phyloP scores from a whole-genome alignment of 148 eudicot species.

The Chenopodium formosanum region DNA sequence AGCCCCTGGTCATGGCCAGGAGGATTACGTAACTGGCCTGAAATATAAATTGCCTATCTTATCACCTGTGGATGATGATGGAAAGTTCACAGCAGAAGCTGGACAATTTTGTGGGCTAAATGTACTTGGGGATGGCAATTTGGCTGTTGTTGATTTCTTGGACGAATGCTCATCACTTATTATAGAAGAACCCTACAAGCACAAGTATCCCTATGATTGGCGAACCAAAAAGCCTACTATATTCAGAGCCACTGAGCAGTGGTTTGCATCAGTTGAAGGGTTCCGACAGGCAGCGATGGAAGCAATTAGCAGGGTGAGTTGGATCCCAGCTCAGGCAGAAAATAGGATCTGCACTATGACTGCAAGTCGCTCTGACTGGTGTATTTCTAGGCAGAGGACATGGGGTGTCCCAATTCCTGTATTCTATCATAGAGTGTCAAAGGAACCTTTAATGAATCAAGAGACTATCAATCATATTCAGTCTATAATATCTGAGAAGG shows the following conservation, averaged over 20 bases:
- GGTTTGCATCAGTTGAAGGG: slow-evolving; percentile 99
- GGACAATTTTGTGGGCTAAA: slow-evolving; percentile 82
- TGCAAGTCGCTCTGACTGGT: slow-evolving; percentile 97
- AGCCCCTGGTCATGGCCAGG: slow-evolving; percentile 99
- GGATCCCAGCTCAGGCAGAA: slow-evolving; percentile 94
- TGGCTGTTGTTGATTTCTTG: slow-evolving; percentile 73
- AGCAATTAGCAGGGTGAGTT: slow-evolving; percentile 71
- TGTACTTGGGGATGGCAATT: slow-evolving; percentile 86
- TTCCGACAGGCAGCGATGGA: slow-evolving; percentile 80
- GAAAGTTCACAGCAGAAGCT: slow-evolving; percentile 90
- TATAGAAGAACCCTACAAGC: slow-evolving; percentile 86
- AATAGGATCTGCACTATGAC: slow-evolving; percentile 89
- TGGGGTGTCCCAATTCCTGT: slow-evolving; percentile 99
- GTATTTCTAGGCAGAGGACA: slow-evolving; percentile 94
- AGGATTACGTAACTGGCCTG: slow-evolving; percentile 90
- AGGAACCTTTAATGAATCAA: slow-evolving; percentile 85
- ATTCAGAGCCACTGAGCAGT: slow-evolving; percentile 96
- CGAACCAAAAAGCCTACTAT: slow-evolving; percentile 96
- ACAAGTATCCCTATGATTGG: slow-evolving; percentile 99
- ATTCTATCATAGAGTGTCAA: slow-evolving; percentile 82
- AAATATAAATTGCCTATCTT: slow-evolving; percentile 78
- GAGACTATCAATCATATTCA: slow-evolving; percentile 83
- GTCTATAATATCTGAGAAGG: slow-evolving; percentile 71
- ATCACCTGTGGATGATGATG: slow-evolving; percentile 96
- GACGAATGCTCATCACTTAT: slow-evolving; percentile 68